Evolutionary conservation across 768 basidiomycete species (phyloP).

Genomic region (Boletus reticuloceps): DNA sequence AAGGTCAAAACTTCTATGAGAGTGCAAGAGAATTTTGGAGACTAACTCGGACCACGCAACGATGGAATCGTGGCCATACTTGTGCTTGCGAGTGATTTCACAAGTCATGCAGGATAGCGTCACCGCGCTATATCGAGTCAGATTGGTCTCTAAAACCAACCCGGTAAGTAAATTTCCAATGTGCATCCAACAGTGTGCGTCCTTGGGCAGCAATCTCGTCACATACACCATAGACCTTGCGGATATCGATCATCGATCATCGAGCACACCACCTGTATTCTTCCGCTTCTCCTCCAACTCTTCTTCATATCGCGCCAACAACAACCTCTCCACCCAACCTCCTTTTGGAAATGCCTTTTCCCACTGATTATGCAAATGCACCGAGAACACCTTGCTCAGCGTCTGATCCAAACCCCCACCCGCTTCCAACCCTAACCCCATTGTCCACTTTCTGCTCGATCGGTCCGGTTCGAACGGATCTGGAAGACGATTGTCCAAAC

Average conservation of each 20-base stretch:
- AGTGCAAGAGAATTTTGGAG: too few species aligned
- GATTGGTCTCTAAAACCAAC: too few species aligned
- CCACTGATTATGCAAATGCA: slow-evolving; percentile 98
- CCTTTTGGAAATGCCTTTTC: slow-evolving; percentile 75
- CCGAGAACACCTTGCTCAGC: slow-evolving; percentile 72
- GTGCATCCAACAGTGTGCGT: too few species aligned
- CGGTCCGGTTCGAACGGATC: slow-evolving; percentile 76
- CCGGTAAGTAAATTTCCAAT: too few species aligned
- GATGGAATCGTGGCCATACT: too few species aligned
- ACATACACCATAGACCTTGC: too few species aligned
- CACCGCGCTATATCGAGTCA: too few species aligned
- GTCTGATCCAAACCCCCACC: slow-evolving; percentile 63
- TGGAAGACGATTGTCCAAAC: slow-evolving; percentile 90
- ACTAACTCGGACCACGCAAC: too few species aligned
- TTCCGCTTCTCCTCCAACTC: slow-evolving; percentile 14
- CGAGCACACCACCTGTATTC: neutral
- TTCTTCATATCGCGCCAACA: slow-evolving; percentile 63
- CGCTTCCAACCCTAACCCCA: slow-evolving; percentile 56
- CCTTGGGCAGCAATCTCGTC: neutral
- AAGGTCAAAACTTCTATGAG: too few species aligned
- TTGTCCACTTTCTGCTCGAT: slow-evolving; percentile 60
- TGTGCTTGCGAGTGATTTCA: too few species aligned
- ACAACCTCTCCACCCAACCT: slow-evolving; percentile 85
- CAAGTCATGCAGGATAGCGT: too few species aligned
- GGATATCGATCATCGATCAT: neutral